Evolutionary conservation across 2,329 filamentous ascomycete genomes (phyloP), one percentile per base, ranked within the genome.

Genomic region (Emmonsia crescens): DNA sequence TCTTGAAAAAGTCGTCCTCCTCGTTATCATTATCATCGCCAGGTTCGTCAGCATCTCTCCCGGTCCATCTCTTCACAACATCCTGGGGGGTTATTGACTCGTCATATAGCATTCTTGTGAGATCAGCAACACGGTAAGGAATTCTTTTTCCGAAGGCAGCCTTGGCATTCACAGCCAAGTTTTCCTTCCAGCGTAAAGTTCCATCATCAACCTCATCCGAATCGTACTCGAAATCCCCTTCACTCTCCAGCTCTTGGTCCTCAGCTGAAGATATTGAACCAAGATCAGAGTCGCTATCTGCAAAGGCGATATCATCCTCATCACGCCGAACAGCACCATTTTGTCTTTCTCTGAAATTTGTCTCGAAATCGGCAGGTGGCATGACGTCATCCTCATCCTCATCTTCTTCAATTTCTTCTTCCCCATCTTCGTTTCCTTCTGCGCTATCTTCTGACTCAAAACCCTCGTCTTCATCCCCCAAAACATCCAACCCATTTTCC

Each of bases 271-370:
- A 96, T 65, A 96, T 76, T 3, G 93, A 96, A 6, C 94, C 94
- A 4, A 99, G 81, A 72, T 99, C 95, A 0, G 94, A 99, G 74
- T 99, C 95, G 70, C 91, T 96, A 70, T 99, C 94, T 16, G 94
- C 94, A 77, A 96, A 99, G 1, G 86, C 90, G 62, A 97, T 69
- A 60, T 96, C 90, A 36, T 85, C 89, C 29, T 85, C 83, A 12
- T 79, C 79, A 27, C 72, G 80, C 44, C 82, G 78, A 4, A 79
- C 78, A 21, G 81, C 81, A n/a, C 80, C 82, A 60, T 83, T 83
- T 42, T 79, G 75, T 33, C 70, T 70, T 61, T 77, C 71, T 60
- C 70, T 75, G 63, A 80, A 76, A 14, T 70, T 74, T 31, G 73
- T 72, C 44, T 75, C 76, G 27, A 80, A 77, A 62, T 76, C 76